Percentiles rank a stretch among this genome's conserved stretches.
phyloP scores from a whole-genome alignment of 2,329 filamentous ascomycete species.

The Clonostachys rhizophaga region DNA sequence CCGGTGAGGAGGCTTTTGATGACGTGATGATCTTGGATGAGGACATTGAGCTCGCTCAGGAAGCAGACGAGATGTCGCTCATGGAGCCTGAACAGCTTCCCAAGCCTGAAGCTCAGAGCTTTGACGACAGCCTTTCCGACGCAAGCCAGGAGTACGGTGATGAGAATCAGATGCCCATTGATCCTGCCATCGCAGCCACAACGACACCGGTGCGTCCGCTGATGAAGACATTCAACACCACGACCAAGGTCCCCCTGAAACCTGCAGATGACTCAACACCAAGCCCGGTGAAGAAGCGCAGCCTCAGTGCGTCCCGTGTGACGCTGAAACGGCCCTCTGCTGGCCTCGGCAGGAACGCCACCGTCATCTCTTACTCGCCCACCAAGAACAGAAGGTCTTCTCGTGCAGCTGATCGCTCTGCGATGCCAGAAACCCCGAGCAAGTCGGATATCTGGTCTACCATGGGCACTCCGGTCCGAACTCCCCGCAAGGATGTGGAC shows the following conservation, averaged over 20 bases:
- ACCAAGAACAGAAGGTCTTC: slow-evolving; percentile 30
- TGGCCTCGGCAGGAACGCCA: slow-evolving; percentile 39
- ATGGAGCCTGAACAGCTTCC: slow-evolving; percentile 37
- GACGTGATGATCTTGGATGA: slow-evolving; percentile 46
- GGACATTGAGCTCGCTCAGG: slow-evolving; percentile 51
- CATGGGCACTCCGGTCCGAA: slow-evolving; percentile 50
- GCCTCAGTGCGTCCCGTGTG: slow-evolving; percentile 44
- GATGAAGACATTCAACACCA: slow-evolving; percentile 54
- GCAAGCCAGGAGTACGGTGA: slow-evolving; percentile 63
- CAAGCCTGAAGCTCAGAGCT: slow-evolving; percentile 20
- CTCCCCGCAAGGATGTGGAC: slow-evolving; percentile 49
- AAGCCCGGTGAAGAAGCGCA: slow-evolving; percentile 40
- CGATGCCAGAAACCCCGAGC: slow-evolving; percentile 14
- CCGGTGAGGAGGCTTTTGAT: slow-evolving; percentile 23
- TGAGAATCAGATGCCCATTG: slow-evolving; percentile 57
- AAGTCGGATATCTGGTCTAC: slow-evolving; percentile 49
- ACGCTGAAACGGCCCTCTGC: slow-evolving; percentile 35
- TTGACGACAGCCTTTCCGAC: slow-evolving; percentile 50
- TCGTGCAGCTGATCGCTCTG: neutral
- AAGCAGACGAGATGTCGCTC: slow-evolving; percentile 57
- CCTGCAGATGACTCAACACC: slow-evolving; percentile 55
- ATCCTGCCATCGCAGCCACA: slow-evolving; percentile 40
- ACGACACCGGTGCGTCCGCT: slow-evolving; percentile 51
- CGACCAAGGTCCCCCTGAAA: slow-evolving; percentile 74
- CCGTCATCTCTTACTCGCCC: slow-evolving; percentile 50